Evolutionary conservation across 768 basidiomycete genomes (phyloP).

Genomic region (Chalciporus sphaerocephalus): DNA sequence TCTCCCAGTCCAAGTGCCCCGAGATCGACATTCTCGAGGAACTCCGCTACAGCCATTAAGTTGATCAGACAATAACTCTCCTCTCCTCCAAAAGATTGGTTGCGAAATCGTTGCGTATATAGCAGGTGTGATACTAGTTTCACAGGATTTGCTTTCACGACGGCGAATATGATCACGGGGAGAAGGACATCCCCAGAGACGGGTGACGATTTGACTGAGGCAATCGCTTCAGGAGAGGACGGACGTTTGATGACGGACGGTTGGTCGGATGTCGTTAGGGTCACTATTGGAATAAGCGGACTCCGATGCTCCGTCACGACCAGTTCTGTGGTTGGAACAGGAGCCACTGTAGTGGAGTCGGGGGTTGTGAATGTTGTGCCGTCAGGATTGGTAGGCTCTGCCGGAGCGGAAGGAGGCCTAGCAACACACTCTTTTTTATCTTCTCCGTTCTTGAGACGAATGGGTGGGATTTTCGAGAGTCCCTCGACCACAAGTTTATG

Average conservation of each 20-base stretch:
- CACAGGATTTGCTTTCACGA: constrained; percentile 88
- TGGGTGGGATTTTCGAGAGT: constrained; percentile 65
- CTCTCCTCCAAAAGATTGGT: constrained; percentile 47
- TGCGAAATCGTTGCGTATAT: constrained; percentile 32
- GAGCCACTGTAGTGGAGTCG: constrained; percentile 3
- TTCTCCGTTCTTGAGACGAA: constrained; percentile 66
- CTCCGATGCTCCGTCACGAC: not conserved
- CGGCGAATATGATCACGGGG: constrained; percentile 89
- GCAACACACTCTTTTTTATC: constrained; percentile 8
- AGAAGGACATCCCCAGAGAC: constrained; percentile 88
- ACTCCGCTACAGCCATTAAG: constrained; percentile 91
- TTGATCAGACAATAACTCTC: constrained; percentile 93
- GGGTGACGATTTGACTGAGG: constrained; percentile 36
- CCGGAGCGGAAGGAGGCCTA: not conserved
- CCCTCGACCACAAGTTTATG: constrained; percentile 88
- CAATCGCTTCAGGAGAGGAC: constrained; percentile 8
- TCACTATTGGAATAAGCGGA: constrained; percentile 10
- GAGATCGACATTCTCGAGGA: constrained; percentile 91
- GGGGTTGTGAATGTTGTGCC: constrained; percentile 1
- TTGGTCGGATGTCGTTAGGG: constrained; percentile 1
- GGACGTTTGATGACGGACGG: constrained; percentile 1
- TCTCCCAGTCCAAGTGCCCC: constrained; percentile 62
- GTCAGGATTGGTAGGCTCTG: not conserved
- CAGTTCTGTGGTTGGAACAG: not conserved
- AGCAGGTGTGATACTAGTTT: constrained; percentile 59